Conservation (phyloP, 495 filamentous ascomycete species). For the Hypoxylon crocopeplum region DNA sequence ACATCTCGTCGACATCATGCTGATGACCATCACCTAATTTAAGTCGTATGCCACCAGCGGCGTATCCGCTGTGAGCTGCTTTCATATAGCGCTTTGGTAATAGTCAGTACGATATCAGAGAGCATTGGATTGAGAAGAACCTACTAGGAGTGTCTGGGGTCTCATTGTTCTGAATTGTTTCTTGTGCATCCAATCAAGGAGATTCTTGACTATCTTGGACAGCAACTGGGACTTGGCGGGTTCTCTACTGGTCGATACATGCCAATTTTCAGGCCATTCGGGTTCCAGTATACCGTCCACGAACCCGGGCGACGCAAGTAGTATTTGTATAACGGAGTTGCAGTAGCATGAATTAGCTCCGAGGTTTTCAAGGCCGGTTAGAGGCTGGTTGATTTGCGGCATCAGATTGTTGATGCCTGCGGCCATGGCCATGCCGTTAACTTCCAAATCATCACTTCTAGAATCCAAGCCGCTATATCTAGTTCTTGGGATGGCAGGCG, state of each 20-base stretch:
- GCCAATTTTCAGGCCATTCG: slow-evolving; percentile 30
- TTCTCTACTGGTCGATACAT: slow-evolving; percentile 64
- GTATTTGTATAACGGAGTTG: slow-evolving; percentile 83
- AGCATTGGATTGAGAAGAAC: slow-evolving; percentile 17
- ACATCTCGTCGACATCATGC: slow-evolving; percentile 54
- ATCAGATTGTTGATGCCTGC: neutral
- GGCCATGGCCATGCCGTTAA: slow-evolving; percentile 43
- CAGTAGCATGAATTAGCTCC: slow-evolving; percentile 79
- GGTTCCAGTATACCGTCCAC: slow-evolving; percentile 66
- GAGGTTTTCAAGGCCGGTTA: slow-evolving; percentile 80
- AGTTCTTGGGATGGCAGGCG: slow-evolving; percentile 81
- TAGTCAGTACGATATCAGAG: slow-evolving; percentile 34
- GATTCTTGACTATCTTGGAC: slow-evolving; percentile 73
- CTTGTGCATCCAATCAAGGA: slow-evolving; percentile 74
- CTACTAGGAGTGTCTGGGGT: slow-evolving; percentile 69
- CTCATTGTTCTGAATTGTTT: slow-evolving; percentile 61
- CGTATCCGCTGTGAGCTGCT: slow-evolving; percentile 39
- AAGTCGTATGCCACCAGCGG: neutral
- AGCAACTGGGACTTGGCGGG: slow-evolving; percentile 81
- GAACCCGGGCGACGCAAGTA: slow-evolving; percentile 77
- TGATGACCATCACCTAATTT: slow-evolving; percentile 48
- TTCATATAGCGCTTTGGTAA: slow-evolving; percentile 46
- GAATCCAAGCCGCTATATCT: slow-evolving; percentile 87
- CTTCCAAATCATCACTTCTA: slow-evolving; percentile 50
- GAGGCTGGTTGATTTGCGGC: neutral